A percentile compares a stretch with the other conserved stretches of the same genome.
phyloP scores from a whole-genome alignment of 148 eudicot species.

The Chenopodium suecicum region DNA sequence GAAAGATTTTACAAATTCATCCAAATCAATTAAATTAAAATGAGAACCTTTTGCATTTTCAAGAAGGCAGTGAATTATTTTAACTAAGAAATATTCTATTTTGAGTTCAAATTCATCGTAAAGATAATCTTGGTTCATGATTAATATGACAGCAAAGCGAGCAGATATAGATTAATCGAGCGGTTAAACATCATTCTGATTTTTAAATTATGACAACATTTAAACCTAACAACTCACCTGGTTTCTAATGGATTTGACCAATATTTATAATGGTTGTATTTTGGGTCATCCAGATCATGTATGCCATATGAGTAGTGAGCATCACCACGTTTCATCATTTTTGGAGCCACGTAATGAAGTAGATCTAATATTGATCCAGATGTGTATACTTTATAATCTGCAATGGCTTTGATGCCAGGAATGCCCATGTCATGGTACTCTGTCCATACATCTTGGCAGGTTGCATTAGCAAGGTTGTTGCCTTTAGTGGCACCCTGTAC shows the following conservation, averaged over 20 bases:
- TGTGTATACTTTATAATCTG: conserved; percentile 70
- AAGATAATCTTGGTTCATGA: background rate
- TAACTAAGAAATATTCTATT: too few relatives aligned
- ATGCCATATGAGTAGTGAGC: conserved; percentile 88
- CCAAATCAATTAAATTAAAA: background rate
- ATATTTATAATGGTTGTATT: conserved; percentile 67
- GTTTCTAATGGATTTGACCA: conserved; percentile 95
- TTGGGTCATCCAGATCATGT: conserved; percentile 69
- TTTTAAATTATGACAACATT: background rate
- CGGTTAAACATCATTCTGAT: background rate
- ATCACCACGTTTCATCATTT: conserved; percentile 87
- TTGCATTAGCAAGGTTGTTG: conserved; percentile 58
- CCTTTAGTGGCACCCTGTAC: conserved; percentile 82
- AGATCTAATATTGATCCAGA: conserved; percentile 66
- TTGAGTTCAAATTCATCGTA: background rate
- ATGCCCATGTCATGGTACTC: conserved; percentile 89
- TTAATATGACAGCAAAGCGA: background rate
- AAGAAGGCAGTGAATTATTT: too few relatives aligned
- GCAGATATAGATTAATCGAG: conserved; percentile 27
- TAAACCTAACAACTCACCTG: conserved; percentile 39
- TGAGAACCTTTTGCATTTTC: too few relatives aligned
- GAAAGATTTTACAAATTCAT: background rate
- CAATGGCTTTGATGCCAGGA: conserved; percentile 66
- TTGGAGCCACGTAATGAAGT: conserved; percentile 80
- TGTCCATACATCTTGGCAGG: conserved; percentile 80